Percentiles rank a stretch among this genome's conserved stretches.
These are phyloP conservation scores for Kluyveromyces starmeri DNA, from an alignment of 805 yeast species.

Conservation along the genomic window DNA sequence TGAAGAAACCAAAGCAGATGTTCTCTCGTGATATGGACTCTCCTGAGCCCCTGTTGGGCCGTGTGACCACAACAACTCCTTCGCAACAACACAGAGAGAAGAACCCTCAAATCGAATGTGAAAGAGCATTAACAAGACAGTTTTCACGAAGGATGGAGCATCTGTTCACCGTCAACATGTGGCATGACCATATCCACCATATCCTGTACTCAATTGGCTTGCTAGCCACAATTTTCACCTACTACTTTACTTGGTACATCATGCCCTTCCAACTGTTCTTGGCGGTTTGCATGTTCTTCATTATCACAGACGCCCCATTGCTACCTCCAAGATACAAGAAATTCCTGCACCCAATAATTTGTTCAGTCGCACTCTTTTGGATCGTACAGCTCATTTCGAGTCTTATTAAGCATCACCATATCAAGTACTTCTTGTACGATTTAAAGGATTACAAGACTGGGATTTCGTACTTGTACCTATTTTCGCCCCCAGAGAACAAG, in stretches of 20 bases:
- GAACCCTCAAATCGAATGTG: conserved; percentile 11
- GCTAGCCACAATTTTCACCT: conserved; percentile 15
- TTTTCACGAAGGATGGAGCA: conserved; percentile 11
- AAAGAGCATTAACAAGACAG: conserved; percentile 17
- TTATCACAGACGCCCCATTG: conserved; percentile 35
- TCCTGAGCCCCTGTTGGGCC: too few relatives aligned
- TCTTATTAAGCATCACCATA: conserved; percentile 33
- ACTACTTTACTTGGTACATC: conserved; percentile 34
- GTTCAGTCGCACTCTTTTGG: conserved; percentile 56
- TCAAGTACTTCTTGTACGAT: conserved; percentile 40
- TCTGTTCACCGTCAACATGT: conserved; percentile 12
- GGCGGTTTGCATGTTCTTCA: conserved; percentile 47
- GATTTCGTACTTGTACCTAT: conserved; percentile 50
- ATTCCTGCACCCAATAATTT: conserved; percentile 62
- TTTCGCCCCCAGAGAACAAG: too few relatives aligned
- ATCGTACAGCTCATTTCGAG: conserved; percentile 54
- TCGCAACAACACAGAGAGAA: too few relatives aligned
- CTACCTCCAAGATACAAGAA: conserved; percentile 37
- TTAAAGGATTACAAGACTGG: conserved; percentile 60
- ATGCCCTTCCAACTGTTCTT: conserved; percentile 56
- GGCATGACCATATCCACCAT: conserved; percentile 18
- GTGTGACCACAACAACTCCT: too few relatives aligned
- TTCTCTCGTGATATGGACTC: too few relatives aligned
- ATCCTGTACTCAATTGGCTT: conserved; percentile 14
- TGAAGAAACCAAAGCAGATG: too few relatives aligned